Evolutionary conservation across 2,329 filamentous ascomycete species (phyloP), one percentile per base, ranked within the genome.

Genomic region (Capronia epimyces): DNA sequence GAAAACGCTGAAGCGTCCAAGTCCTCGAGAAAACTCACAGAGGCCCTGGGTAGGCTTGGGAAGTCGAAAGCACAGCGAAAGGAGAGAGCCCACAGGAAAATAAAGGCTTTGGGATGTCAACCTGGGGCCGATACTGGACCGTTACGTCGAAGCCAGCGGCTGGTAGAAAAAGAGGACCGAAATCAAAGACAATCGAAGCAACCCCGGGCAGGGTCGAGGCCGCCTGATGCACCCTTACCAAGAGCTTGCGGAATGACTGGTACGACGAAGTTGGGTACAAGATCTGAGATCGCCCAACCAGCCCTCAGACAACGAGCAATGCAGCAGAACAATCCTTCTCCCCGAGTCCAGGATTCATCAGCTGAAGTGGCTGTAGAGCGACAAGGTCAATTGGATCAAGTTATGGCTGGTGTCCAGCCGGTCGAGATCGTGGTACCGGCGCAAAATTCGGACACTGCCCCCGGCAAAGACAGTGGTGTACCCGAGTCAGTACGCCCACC

Each of bases 101-200:
- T 13, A 5, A 37, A 31, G 15, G 18, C 16, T 13, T 39, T 22
- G 20, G 47, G 5, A 18, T 10, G 45, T 43, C 21, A 29, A 20
- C 18, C n/a, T 24, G 15, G 2, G 10, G 9, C n/a, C 15, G 20
- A 8, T n/a, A 10, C 15, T 16, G 39, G n/a, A 27, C 37, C 46
- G 21, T 27, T 46, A 37, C 54, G 55, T 25, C 54, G 54, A 25
- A 51, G 54, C 29, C 54, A 53, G 31, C 50, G 54, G 15, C 21
- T 51, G 16, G 31, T 39, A 12, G 34, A 51, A 15, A 52, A 51
- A 32, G 16, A 44, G 13, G 37, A 10, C 18, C 22, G 7, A 12
- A 21, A 20, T 15, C 31, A 42, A 12, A 29, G n/a, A 21, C 16
- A 45, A 27, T 20, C 31, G 21, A 24, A 9, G 20, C 31, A 36